Percentiles rank a stretch among this genome's conserved stretches.
Evolutionary conservation across 495 filamentous ascomycete genomes (phyloP).

Genomic region (Hypoxylon intermedium): DNA sequence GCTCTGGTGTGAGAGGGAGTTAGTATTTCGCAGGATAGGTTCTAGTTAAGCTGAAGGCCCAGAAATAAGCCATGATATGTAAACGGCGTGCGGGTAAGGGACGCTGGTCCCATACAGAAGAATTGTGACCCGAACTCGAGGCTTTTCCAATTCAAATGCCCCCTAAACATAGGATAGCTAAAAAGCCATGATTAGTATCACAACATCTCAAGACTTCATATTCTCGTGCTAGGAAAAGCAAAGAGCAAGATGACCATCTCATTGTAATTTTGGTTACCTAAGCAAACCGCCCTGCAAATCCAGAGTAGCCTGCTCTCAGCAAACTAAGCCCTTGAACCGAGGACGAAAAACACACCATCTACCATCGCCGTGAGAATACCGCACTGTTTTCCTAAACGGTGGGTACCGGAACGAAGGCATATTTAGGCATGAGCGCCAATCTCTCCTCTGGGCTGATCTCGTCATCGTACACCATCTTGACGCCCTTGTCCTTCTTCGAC

Average conservation of each 20-base stretch:
- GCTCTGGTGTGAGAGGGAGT: too few species aligned
- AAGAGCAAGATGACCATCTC: neutral
- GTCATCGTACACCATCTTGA: slow-evolving; percentile 79
- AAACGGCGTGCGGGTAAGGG: too few species aligned
- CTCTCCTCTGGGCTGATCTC: slow-evolving; percentile 85
- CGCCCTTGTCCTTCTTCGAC: slow-evolving; percentile 70
- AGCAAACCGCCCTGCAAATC: slow-evolving; percentile 4
- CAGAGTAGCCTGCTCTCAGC: slow-evolving; percentile 4
- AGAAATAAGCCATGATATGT: too few species aligned
- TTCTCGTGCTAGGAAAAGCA: neutral
- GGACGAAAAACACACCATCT: slow-evolving; percentile 6
- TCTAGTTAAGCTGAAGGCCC: too few species aligned
- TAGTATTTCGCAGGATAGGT: too few species aligned
- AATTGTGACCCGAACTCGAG: too few species aligned
- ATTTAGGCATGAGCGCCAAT: slow-evolving; percentile 79
- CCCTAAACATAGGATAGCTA: neutral
- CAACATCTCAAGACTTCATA: neutral
- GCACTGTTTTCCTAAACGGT: too few species aligned
- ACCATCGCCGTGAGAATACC: slow-evolving; percentile 4
- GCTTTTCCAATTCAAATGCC: neutral
- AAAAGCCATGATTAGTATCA: neutral
- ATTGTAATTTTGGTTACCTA: slow-evolving; percentile 11
- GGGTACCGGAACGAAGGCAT: slow-evolving; percentile 68
- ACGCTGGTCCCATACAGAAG: too few species aligned
- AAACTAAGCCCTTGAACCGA: slow-evolving; percentile 14